Base-by-base conservation (phyloP, 2,329 filamentous ascomycete species). In the Paramyrothecium roridum region DNA sequence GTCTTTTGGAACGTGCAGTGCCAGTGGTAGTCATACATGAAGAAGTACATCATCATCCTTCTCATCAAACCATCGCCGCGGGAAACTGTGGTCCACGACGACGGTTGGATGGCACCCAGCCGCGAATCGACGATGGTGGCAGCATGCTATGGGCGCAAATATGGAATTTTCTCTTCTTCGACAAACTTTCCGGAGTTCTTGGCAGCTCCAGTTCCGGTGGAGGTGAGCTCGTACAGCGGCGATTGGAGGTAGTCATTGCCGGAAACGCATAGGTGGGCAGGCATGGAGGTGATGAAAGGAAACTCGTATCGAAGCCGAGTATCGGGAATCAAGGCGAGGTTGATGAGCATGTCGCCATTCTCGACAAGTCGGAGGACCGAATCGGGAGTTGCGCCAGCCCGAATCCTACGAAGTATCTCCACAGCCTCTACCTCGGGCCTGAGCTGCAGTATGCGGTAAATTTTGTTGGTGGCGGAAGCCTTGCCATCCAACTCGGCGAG, bases 271-370 rank as follows among this genome's bases (percentile, higher is more conserved):
- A 72, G 58, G 20, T 57, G 66, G 3, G 56, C 45, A 2, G 71
- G 71, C 58, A 62, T 70, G 7, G 67, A 60, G 8, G 58, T 21
- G 16, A 63, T 50, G 51, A 68, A 70, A 1, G 71, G 72, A 45
- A 74, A 74, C 53, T 69, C 64, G 53, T 69, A 74, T 33, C 70
- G 70, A 45, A 62, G 66, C 2, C 67, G 60, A 6, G 70, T 62
- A 55, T 74, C 70, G 8, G 72, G 70, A 1, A 61, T 54, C 8
- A 73, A 54, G 2, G 67, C 60, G 16, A 72, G 60, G 58, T 74
- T 68, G 3, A 73, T 57, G 16, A 73, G 63, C 17, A 72, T 56
- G 55, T 73, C 67, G 19, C 73, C 70, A 40, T 68, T 63, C 47
- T 62, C 63, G 53, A 73, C 64, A 47, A 68, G 67, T 20, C 64